Base-by-base conservation (phyloP, 2,329 filamentous ascomycete genomes). In the Fusarium fujikuroi region DNA sequence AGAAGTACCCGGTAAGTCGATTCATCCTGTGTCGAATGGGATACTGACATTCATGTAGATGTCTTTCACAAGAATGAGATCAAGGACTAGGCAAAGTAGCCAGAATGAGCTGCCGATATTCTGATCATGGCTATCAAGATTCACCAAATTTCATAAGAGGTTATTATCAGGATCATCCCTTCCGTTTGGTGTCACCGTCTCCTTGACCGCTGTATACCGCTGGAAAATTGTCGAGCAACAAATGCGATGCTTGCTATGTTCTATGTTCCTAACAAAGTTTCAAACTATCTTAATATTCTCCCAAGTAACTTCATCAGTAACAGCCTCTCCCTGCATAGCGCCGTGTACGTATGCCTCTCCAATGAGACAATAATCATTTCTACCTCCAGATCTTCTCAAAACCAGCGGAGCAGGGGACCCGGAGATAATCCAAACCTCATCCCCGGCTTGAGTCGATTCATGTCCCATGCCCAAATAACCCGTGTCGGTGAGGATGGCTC, bases 1-100 rank as follows among this genome's bases (percentile, higher is more conserved):
- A 15, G 65, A 74, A 42, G 37, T 75, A 5, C 65, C 65, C 39
- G 68, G 80, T 69, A 39, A 76, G 64, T 32, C 2, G 2, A 10
- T 5, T 1, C 0, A 2, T 3, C 3, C 3, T 11, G 3, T 21
- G 9, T 3, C 6, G 3, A 39, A 12, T 3, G 5, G 2, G 5
- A 32, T 19, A 2, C 37, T 70, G 25, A 70, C 9, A 12, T 8
- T 5, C 6, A 0, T 2, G 3, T 4, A 73, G 70, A 59, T 2
- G 3, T 70, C 0, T 73, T 73, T 36, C 70, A 63, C 9, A 73
- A 71, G 34, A 50, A 50, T 3, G 61, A 70, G 19, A 70, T 73
- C 11, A 73, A 67, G 19, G 61, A 73, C 16, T 42, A 42, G 9
- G 21, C 21, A 15, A n/a, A 14, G 2, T 36, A 12, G 15, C 8